Conservation (phyloP, 73 alveolate genomes). For the Tetrahymena elliotti region DNA sequence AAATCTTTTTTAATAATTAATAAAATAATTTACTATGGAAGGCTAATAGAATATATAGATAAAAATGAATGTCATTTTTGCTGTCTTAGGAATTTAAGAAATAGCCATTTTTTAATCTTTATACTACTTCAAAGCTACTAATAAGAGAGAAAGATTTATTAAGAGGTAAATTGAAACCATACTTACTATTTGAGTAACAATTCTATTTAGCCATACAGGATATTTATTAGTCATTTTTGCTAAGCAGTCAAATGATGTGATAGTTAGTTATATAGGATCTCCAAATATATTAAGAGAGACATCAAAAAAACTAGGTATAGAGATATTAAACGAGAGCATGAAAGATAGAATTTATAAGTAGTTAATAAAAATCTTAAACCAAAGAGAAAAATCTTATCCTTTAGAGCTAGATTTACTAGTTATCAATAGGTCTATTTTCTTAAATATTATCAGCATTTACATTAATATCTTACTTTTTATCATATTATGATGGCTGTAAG, state of each 20-base stretch:
- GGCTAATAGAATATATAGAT: not conserved
- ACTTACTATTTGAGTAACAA: not conserved
- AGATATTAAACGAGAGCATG: not conserved
- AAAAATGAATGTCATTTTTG: not conserved
- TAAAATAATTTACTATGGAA: not conserved
- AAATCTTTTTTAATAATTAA: no score
- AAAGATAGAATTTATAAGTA: not conserved
- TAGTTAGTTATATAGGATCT: not conserved
- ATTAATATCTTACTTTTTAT: not conserved
- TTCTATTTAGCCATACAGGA: not conserved
- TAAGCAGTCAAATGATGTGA: not conserved
- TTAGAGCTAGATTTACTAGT: not conserved
- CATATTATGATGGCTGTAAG: not conserved
- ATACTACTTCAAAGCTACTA: not conserved
- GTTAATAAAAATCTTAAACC: not conserved
- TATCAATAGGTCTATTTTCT: not conserved
- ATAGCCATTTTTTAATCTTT: not conserved
- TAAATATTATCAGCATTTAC: not conserved
- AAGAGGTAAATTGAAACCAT: not conserved
- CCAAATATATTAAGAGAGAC: not conserved
- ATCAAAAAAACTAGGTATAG: not conserved
- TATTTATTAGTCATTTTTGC: not conserved
- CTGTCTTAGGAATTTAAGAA: not conserved
- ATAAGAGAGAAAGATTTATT: not conserved
- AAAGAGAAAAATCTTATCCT: not conserved